Evolutionary conservation across 305 asterid species (phyloP), one percentile per base, ranked within the genome.

Genomic region (Coffea humblotiana): DNA sequence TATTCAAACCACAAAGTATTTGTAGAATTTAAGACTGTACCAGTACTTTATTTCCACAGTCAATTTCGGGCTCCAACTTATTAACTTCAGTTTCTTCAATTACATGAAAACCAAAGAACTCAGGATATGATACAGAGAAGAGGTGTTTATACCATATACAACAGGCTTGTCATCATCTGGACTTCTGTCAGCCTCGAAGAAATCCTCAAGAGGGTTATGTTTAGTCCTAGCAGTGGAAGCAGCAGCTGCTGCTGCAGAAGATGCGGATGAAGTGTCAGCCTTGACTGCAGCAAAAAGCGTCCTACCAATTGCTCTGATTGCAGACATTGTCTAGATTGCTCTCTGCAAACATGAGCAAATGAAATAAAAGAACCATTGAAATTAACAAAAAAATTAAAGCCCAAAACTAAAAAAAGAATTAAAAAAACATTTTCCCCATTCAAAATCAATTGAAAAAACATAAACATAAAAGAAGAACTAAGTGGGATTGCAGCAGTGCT

Each of bases 281-380:
- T 86, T 92, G 75, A 95, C 95, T 25, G 96, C 96, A 78, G 97
- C 91, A 84, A 89, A 90, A 71, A 96, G 89, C n/a, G 94, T 82
- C 91, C 96, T 89, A 86, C 95, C 94, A 45, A 94, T 88, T 19
- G 81, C 81, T 77, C 83, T 83, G 11, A 79, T 75, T 10, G 74
- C 49, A 63, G 83, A 83, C 86, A 83, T 80, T 74, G 25, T 43
- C 58, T 3, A 37, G 49, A 60, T 72, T 45, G 19, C 52, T 76
- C 49, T 61, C 2, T 13, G 56, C 43, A 35, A 19, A 75, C 54
- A 32, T 32, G 12, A 49, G 18, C 51, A 7, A 25, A 37, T 6
- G 40, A 69, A 47, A 69, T 16, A 18, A 40, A 69, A 37, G 6
- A 69, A 19, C 15, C 51, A 69, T 66, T 3, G 32, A 16, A 29